Evolutionary conservation across 2,329 filamentous ascomycete genomes (phyloP).

Genomic region (Delphinella strobiligena): DNA sequence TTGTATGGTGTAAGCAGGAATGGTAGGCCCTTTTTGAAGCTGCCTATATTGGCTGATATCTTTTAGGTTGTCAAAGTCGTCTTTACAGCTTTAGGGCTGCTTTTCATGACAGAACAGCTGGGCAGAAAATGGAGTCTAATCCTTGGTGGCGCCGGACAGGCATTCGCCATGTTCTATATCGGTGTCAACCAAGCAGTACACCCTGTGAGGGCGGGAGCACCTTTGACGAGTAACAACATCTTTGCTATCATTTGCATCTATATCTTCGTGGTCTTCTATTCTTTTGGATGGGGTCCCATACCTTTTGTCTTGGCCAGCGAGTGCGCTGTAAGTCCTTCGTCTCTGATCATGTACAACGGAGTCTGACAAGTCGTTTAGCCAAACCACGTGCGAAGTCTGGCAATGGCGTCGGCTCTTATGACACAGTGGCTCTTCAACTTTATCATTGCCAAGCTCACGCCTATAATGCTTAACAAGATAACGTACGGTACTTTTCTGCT

Average conservation of each 20-base stretch:
- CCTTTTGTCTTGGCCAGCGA: slow-evolving; percentile 33
- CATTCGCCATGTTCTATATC: slow-evolving; percentile 32
- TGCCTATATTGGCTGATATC: too few relatives aligned
- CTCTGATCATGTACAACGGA: not conserved
- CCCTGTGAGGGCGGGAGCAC: slow-evolving; percentile 39
- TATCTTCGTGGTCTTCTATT: slow-evolving; percentile 35
- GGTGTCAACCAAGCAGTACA: slow-evolving; percentile 21
- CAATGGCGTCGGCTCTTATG: slow-evolving; percentile 33
- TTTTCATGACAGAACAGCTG: slow-evolving; percentile 33
- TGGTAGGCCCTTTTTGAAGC: too few relatives aligned
- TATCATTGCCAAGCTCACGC: slow-evolving; percentile 20
- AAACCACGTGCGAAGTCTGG: slow-evolving; percentile 25
- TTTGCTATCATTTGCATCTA: slow-evolving; percentile 42
- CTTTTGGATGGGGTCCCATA: slow-evolving; percentile 33
- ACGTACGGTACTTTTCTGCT: slow-evolving; percentile 29
- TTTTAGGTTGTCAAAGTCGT: slow-evolving; percentile 35
- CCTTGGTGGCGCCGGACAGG: slow-evolving; percentile 29
- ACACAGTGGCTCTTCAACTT: slow-evolving; percentile 33
- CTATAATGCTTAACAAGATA: slow-evolving; percentile 30
- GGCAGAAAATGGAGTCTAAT: slow-evolving; percentile 34
- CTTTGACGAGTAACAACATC: slow-evolving; percentile 49
- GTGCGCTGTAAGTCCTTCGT: slow-evolving; percentile 10
- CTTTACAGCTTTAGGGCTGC: slow-evolving; percentile 30
- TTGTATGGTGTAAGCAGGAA: slow-evolving; percentile 38
- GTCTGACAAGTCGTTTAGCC: slow-evolving; percentile 6